phyloP scores from a whole-genome alignment of 768 basidiomycete species.

The Hebeloma cylindrosporum region DNA sequence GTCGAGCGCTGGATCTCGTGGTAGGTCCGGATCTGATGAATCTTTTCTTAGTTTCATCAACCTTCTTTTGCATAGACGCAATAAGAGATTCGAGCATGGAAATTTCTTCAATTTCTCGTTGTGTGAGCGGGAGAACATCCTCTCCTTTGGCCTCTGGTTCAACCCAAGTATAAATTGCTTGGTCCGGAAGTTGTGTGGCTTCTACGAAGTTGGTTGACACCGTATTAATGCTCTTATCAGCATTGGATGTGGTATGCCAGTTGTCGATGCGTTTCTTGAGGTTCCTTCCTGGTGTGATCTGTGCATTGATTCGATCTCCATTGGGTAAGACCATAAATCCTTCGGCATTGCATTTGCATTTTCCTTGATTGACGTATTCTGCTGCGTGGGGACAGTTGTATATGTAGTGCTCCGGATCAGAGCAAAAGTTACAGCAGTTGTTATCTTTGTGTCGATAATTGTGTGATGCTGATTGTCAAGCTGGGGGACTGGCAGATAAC shows the following conservation, averaged over 20 bases:
- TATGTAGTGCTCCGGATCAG: neutral
- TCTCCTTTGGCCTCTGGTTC: neutral
- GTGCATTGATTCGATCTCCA: neutral
- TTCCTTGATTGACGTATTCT: neutral
- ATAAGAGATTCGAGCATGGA: neutral
- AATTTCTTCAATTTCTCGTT: neutral
- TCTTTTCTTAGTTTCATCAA: neutral
- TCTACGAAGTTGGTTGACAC: neutral
- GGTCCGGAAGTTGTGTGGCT: neutral
- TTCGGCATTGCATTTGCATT: neutral
- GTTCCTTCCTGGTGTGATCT: neutral
- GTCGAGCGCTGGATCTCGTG: neutral
- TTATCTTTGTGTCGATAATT: too few relatives aligned
- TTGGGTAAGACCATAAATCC: neutral
- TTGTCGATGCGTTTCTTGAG: neutral
- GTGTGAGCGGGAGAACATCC: too few relatives aligned
- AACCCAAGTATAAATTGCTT: neutral
- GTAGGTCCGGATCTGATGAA: neutral
- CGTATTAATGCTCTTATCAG: neutral
- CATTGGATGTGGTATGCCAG: neutral
- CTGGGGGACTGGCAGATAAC: too few relatives aligned
- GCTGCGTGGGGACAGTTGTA: neutral
- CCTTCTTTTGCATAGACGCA: neutral
- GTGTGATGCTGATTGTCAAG: too few relatives aligned
- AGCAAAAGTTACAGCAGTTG: constrained; percentile 3